Evolutionary conservation across 2,329 filamentous ascomycete species (phyloP).

Genomic region (Verticillium dahliae): DNA sequence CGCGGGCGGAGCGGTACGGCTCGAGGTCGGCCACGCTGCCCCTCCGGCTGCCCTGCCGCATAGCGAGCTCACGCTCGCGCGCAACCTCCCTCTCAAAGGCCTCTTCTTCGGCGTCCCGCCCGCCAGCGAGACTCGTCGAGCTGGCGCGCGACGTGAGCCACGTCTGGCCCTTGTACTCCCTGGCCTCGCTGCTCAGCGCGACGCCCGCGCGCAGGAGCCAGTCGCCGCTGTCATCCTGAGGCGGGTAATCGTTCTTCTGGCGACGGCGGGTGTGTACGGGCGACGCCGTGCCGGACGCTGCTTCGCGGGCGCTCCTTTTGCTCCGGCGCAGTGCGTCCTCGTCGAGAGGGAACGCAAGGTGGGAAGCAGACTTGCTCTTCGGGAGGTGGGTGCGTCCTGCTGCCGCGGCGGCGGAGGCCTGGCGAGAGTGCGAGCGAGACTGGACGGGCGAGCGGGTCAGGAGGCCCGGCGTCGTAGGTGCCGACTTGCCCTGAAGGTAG

Average conservation of each 20-base stretch:
- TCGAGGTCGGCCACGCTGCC: conserved; percentile 33
- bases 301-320: conserved; percentile 10
- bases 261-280: conserved; percentile 15
- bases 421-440: conserved; percentile 38
- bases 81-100: conserved; percentile 44
- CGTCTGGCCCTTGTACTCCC: conserved; percentile 62
- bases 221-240: conserved; percentile 46
- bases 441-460: conserved; percentile 51
- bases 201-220: conserved; percentile 61
- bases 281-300: conserved; percentile 22
- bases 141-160: conserved; percentile 62
- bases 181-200: conserved; percentile 52
- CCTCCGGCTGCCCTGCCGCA: conserved; percentile 40
- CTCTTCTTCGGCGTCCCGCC: conserved; percentile 45
- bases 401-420: conserved; percentile 29
- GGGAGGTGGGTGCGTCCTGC: conserved; percentile 25
- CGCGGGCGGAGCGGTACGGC: conserved; percentile 6
- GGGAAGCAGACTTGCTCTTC: conserved; percentile 59
- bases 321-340: conserved; percentile 12
- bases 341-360: conserved; percentile 31
- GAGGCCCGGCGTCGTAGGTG: conserved; percentile 57
- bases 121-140: conserved; percentile 53
- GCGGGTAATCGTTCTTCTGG: conserved; percentile 6
- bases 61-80: conserved; percentile 40
- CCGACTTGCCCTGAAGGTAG: conserved; percentile 56